A percentile compares a stretch with the other conserved stretches of the same genome.
These are phyloP conservation scores for Penicillium subrubescens DNA, from an alignment of 495 filamentous ascomycete genomes.

Conservation along the genomic window DNA sequence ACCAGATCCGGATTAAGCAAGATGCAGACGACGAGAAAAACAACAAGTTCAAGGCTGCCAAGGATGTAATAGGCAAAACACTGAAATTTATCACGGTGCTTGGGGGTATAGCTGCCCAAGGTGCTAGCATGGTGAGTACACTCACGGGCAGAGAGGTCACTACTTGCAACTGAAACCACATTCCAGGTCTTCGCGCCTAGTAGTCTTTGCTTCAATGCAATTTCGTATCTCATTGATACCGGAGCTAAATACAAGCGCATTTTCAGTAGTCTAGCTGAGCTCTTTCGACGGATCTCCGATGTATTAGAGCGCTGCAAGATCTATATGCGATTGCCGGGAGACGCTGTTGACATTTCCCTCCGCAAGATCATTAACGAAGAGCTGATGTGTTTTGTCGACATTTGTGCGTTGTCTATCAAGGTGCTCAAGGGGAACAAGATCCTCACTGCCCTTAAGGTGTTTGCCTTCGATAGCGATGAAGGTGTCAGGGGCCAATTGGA, in stretches of 20 bases:
- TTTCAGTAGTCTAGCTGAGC: conserved; percentile 29
- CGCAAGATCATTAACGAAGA: conserved; percentile 34
- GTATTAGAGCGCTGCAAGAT: conserved; percentile 33
- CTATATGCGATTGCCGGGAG: conserved; percentile 25
- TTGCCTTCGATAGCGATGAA: conserved; percentile 29
- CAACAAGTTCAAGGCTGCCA: conserved; percentile 20
- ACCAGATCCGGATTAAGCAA: conserved; percentile 24
- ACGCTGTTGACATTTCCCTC: conserved; percentile 26
- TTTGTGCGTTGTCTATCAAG: conserved; percentile 29
- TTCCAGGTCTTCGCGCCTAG: conserved; percentile 27
- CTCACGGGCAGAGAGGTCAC: neutral
- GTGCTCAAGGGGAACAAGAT: conserved; percentile 30
- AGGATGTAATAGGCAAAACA: conserved; percentile 24
- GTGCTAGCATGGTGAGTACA: conserved; percentile 23
- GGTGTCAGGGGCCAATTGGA: conserved; percentile 25
- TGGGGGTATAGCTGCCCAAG: conserved; percentile 25
- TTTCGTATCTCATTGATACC: conserved; percentile 26
- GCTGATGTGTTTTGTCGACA: conserved; percentile 30
- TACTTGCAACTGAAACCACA: neutral
- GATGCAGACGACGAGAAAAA: conserved; percentile 21
- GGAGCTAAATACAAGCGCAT: conserved; percentile 34
- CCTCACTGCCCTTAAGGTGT: conserved; percentile 30
- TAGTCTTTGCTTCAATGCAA: conserved; percentile 30
- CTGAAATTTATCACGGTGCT: conserved; percentile 20
- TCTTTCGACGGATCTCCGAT: conserved; percentile 27